Conservation (phyloP, 1,284 basidiomycete species). For the Dichomitus squalens region DNA sequence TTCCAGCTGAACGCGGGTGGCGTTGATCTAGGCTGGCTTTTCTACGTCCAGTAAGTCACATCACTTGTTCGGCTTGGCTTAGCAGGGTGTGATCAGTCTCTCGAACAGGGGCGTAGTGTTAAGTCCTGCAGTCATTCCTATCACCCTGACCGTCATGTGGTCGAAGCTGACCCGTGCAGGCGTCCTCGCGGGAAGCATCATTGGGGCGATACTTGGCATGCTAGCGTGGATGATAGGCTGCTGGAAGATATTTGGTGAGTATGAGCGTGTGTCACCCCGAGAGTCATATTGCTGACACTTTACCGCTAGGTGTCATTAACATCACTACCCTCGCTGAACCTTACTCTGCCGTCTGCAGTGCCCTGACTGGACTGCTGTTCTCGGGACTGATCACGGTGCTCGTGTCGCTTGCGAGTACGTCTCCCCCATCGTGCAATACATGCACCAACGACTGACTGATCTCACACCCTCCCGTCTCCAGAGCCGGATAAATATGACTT, state of each 20-base stretch:
- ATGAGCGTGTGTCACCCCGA: background rate
- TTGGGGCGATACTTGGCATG: slow-evolving; percentile 47
- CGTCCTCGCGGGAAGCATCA: slow-evolving; percentile 44
- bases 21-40: slow-evolving; percentile 51
- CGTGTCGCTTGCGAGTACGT: slow-evolving; percentile 46
- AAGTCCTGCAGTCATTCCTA: slow-evolving; percentile 51
- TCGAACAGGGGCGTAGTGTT: slow-evolving; percentile 45
- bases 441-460: background rate
- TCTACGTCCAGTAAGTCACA: slow-evolving; percentile 48
- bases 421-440: background rate
- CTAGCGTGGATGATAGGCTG: slow-evolving; percentile 55
- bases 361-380: slow-evolving; percentile 45
- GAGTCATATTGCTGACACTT: background rate
- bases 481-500: slow-evolving; percentile 53
- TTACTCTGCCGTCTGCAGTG: slow-evolving; percentile 52
- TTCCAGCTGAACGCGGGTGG: slow-evolving; percentile 44
- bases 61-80: background rate
- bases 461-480: slow-evolving; percentile 23
- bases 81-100: background rate
- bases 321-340: slow-evolving; percentile 46
- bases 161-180: slow-evolving; percentile 45
- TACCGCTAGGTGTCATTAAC: slow-evolving; percentile 40
- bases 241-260: slow-evolving; percentile 49
- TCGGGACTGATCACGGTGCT: slow-evolving; percentile 45
- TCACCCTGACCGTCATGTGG: slow-evolving; percentile 51